A percentile compares a stretch with the other conserved stretches of the same genome.
phyloP scores from a whole-genome alignment of 2,329 filamentous ascomycete species.

The Aspergillus sp. region DNA sequence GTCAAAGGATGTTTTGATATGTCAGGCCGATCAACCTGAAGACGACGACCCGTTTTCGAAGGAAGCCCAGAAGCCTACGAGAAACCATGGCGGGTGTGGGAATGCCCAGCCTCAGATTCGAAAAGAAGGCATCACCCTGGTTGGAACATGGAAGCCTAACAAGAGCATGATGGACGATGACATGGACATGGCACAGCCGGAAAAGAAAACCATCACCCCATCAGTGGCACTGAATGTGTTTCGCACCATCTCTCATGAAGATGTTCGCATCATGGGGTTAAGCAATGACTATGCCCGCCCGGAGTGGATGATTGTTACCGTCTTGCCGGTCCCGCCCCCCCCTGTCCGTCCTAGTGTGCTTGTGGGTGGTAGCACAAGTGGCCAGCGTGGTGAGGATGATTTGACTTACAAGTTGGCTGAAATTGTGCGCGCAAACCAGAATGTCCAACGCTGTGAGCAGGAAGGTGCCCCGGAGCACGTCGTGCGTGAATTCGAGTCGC shows the following conservation, averaged over 20 bases:
- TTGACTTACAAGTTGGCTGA: conserved; percentile 98
- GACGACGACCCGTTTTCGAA: conserved; percentile 70
- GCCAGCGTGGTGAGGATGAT: conserved; percentile 95
- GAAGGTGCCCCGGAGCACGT: conserved; percentile 93
- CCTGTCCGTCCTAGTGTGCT: conserved; percentile 96
- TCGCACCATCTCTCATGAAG: conserved; percentile 76
- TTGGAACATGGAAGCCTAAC: conserved; percentile 68
- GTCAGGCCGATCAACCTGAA: conserved; percentile 72
- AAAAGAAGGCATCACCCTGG: conserved; percentile 80
- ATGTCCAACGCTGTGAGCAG: conserved; percentile 84
- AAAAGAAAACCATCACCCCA: conserved; percentile 80
- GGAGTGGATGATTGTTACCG: conserved; percentile 97
- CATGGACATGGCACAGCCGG: conserved; percentile 62
- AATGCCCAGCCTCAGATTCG: conserved; percentile 87
- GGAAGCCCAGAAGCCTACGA: conserved; percentile 53
- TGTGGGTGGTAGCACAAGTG: conserved; percentile 89
- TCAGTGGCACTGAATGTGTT: conserved; percentile 84
- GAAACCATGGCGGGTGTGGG: conserved; percentile 85
- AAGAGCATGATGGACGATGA: conserved; percentile 69
- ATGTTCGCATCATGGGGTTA: conserved; percentile 82
- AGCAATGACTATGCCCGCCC: conserved; percentile 94
- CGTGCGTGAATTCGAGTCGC: conserved; percentile 81
- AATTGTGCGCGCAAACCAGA: conserved; percentile 95
- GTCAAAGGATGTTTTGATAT: conserved; percentile 84
- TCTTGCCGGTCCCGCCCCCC: conserved; percentile 90